Evolutionary conservation across 768 basidiomycete genomes (phyloP), one percentile per base, ranked within the genome.

Genomic region (Rhodotorula taiwanensis): DNA sequence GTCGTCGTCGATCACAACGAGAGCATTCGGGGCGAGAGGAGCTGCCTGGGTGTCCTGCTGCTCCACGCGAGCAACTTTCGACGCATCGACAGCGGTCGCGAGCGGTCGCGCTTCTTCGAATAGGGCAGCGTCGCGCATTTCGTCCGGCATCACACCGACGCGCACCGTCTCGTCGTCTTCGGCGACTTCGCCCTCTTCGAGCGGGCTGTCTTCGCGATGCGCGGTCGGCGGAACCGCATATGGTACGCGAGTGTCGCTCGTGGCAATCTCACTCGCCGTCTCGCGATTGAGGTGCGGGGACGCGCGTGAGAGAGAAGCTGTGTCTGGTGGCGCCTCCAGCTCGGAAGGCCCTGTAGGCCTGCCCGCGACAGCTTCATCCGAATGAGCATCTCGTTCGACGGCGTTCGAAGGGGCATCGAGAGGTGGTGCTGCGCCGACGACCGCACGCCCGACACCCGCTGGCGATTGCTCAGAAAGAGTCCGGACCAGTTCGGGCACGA

Each of bases 1-100:
- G 13, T 58, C 57, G 57, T 58, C 57, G 39, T 58, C 57, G 23
- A 58, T 39, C 28, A 58, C 36, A 25, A 36, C n/a, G 13, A 58
- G 28, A 20, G 47, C 48, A 8, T 14, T 5, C 16, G 4, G 21
- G n/a, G 21, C 21, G 7, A 9, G 14, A 13, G 34, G 6, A 15
- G 23, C 33, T n/a, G n/a, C 23, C 27, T 50, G 27, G 21, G n/a
- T 20, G 23, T 50, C 48, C 27, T 23, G 36, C 33, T 39, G 28
- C 30, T 50, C 28, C 7, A 6, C 18, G 20, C 15, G 1, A 1
- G 2, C 15, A 7, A 5, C 3, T 3, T 0, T 5, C n/a, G 47
- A 28, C 10, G 47, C 47, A 13, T 57, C 56, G 18, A 49, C 28
- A 1, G 31, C 31, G 13, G 14, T 18, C 14, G 8, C 20, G 5